Evolutionary conservation across 2,329 filamentous ascomycete species (phyloP).

Genomic region (Lachnellula cervina): DNA sequence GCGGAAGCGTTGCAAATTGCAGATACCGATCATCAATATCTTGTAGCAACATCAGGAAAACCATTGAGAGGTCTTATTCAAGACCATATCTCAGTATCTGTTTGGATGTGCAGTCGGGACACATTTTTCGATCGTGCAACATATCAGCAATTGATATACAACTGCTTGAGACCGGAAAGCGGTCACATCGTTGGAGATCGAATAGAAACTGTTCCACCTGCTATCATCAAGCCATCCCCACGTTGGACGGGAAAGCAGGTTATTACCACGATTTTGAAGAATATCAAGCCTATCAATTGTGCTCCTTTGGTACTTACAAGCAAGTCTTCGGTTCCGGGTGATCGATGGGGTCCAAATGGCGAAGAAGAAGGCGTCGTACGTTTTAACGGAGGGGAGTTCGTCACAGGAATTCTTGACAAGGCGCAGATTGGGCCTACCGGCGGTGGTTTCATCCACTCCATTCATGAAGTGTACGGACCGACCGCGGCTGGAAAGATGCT

Average conservation of each 20-base stretch:
- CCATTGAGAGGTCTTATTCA: slow-evolving; percentile 94
- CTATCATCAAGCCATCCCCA: slow-evolving; percentile 72
- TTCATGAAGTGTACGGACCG: slow-evolving; percentile 91
- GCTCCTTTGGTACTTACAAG: slow-evolving; percentile 74
- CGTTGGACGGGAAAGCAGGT: slow-evolving; percentile 97
- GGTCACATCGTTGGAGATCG: slow-evolving; percentile 80
- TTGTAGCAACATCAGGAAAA: slow-evolving; percentile 89
- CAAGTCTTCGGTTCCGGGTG: slow-evolving; percentile 71
- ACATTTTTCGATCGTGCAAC: slow-evolving; percentile 83
- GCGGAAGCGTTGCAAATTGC: slow-evolving; percentile 91
- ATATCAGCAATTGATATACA: slow-evolving; percentile 93
- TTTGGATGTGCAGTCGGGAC: slow-evolving; percentile 85
- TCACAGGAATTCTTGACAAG: slow-evolving; percentile 92
- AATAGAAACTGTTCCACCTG: slow-evolving; percentile 74
- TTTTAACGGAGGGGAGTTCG: slow-evolving; percentile 80
- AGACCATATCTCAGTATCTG: slow-evolving; percentile 94
- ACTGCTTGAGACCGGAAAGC: slow-evolving; percentile 81
- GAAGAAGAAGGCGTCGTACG: slow-evolving; percentile 74
- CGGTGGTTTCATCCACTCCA: slow-evolving; percentile 83
- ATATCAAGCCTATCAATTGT: slow-evolving; percentile 75
- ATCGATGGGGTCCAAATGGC: slow-evolving; percentile 69
- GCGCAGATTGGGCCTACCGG: slow-evolving; percentile 84
- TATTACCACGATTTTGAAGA: slow-evolving; percentile 86
- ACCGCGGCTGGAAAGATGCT: slow-evolving; percentile 80
- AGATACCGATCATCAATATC: slow-evolving; percentile 95